These are phyloP conservation scores for Physcomitrellopsis africana DNA, from an alignment of 225 moss, liverwort and hornwort genomes.

Conservation along the genomic window DNA sequence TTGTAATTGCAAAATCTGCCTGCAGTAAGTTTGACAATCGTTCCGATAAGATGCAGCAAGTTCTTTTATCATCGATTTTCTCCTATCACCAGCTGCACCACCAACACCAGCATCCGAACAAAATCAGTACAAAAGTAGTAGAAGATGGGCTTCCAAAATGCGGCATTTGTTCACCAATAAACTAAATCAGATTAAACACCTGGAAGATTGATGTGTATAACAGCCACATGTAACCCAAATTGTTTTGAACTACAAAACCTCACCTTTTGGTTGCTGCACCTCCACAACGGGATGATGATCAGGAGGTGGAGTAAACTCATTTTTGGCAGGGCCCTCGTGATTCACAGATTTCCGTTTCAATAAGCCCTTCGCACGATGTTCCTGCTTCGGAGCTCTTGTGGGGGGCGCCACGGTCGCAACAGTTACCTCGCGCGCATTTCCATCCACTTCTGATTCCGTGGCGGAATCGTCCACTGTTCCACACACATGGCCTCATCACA, in stretches of 20 bases:
- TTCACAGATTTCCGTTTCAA: slow-evolving; percentile 55
- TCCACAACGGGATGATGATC: slow-evolving; percentile 52
- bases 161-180: not conserved
- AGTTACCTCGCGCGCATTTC: slow-evolving; percentile 58
- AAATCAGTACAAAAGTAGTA: not conserved
- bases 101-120: slow-evolving; percentile 24
- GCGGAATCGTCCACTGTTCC: slow-evolving; percentile 68
- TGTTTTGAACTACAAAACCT: slow-evolving; percentile 1
- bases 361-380: slow-evolving; percentile 60
- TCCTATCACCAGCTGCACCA: slow-evolving; percentile 62
- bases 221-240: not conserved
- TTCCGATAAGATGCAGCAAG: slow-evolving; percentile 67
- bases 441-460: slow-evolving; percentile 77
- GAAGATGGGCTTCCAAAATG: not conserved
- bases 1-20: slow-evolving; percentile 71
- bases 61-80: slow-evolving; percentile 77
- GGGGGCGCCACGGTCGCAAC: slow-evolving; percentile 41
- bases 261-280: slow-evolving; percentile 71
- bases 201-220: not conserved
- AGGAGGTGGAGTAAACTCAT: slow-evolving; percentile 55
- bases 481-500: slow-evolving; percentile 14
- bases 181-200: not conserved
- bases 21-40: slow-evolving; percentile 69
- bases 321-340: slow-evolving; percentile 46
- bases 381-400: slow-evolving; percentile 44